phyloP scores from a whole-genome alignment of 108 stramenopile species.

The Fragilariopsis cylindrus region DNA sequence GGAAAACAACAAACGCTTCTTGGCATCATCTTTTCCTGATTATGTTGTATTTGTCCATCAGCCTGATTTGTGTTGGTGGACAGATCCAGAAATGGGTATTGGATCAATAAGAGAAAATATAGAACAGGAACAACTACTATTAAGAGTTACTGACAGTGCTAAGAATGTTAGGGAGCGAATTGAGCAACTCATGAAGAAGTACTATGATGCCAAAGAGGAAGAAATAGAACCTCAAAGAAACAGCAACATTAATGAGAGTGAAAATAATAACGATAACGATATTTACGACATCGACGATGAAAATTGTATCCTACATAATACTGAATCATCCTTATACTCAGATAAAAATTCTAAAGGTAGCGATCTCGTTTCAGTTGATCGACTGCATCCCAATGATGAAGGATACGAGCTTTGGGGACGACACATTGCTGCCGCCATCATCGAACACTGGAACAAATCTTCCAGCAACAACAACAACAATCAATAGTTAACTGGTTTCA shows the following conservation, averaged over 20 bases:
- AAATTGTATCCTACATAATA: background rate
- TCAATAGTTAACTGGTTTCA: no score
- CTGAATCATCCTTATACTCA: no score
- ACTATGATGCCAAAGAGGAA: conserved; percentile 38
- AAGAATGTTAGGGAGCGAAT: conserved; percentile 36
- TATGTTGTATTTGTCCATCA: conserved; percentile 58
- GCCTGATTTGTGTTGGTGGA: conserved; percentile 37
- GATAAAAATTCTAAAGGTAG: conserved; percentile 1
- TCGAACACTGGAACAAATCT: conserved; percentile 45
- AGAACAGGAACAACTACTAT: conserved; percentile 37
- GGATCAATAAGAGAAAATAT: conserved; percentile 38
- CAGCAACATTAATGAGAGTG: background rate
- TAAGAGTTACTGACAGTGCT: conserved; percentile 47
- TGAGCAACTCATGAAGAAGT: conserved; percentile 50
- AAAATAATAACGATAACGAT: background rate
- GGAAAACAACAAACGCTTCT: conserved; percentile 53
- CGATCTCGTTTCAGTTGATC: conserved; percentile 45
- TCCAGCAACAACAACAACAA: background rate
- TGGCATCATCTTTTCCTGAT: conserved; percentile 50
- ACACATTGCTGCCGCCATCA: conserved; percentile 58
- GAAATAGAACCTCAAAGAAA: background rate
- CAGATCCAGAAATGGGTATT: conserved; percentile 38
- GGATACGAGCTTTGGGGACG: conserved; percentile 74
- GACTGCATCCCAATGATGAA: conserved; percentile 67
- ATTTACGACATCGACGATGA: background rate